Base-by-base conservation (phyloP, 306 rosid species). In the Begonia loranthoides region DNA sequence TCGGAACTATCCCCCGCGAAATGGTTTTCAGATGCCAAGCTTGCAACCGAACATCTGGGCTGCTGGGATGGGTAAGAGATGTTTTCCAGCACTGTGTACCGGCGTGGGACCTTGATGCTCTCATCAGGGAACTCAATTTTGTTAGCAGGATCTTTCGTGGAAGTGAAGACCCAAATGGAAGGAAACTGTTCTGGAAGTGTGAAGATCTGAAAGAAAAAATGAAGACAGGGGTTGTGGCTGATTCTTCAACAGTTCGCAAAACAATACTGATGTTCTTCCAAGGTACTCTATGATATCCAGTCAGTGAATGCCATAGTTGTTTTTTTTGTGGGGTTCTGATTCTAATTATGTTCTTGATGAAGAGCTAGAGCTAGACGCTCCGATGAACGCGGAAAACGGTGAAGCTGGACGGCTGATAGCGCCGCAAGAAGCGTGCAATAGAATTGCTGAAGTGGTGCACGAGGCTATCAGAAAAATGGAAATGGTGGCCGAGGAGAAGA, bases 381-480 rank as follows among this genome's bases (percentile, higher is more conserved):
- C 81, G 40, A 80, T 70, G 71, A 70, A 71, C 70, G 65, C 78
- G 57, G 94, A 90, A 72, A 90, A 82, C 60, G 84, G 87, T 67
- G 94, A 80, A 65, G 72, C 86, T 64, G 95, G 88, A 65, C 74
- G 83, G 59, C 60, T 90, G 58, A 71, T 83, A 50, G 99, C 94
- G 15, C 99, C 99, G 5, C 99, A 82, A 71, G 99, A 85, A 61
- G 95, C 99, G 41, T 90, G 99, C 70, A 78, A 62, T 70, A 81
- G 86, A 70, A 90, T 90, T 17, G 87, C 95, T 13, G 99, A 90
- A 38, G 99, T 86, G 68, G 95, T 86, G 66, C 94, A 82, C 48
- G 99, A 90, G 74, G 99, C 93, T 60, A 72, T 82, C 64, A 75
- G 79, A 60, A 86, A 85, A 76, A 86, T 90, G 99, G 99, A 90